Evolutionary conservation across 768 basidiomycete species (phyloP), one percentile per base, ranked within the genome.

Genomic region (Pisolithus tinctorius): DNA sequence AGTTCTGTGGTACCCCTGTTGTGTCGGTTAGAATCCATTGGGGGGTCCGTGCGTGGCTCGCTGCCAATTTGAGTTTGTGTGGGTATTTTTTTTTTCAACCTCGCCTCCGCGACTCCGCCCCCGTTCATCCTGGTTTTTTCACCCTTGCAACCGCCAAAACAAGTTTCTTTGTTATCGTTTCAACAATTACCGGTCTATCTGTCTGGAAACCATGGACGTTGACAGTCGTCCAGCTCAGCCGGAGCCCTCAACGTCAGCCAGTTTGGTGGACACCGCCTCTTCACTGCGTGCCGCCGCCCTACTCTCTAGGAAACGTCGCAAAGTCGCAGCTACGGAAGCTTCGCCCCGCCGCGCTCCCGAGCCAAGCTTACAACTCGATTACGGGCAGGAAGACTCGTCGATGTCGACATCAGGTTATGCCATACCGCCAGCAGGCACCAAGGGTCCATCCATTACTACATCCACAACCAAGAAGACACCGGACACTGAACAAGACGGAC

Each of bases 261-360:
- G 39, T 38, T 8, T 52, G 10, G 3, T 50, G 26, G 85, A 85
- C 66, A 71, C 80, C 48, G 77, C 83, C 23, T 79, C 79, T 40
- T 80, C 84, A 55, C 73, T 91, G 37, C 80, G 88, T 42, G 84
- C 83, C 47, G 84, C 82, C 38, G 88, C 88, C 44, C 76, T 91
- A 41, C 72, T 79, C 50, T 88, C 85, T 14, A 74, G 87, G 50
- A 88, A n/a, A 68, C 81, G 83, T 30, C 78, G 82, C 51, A 86
- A 79, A 68, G 73, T 77, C 44, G 70, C 20, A 20, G 20, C 63
- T 27, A 31, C 66, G 41, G 72, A 72, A 40, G 53, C 65, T 50
- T 40, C 58, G 47, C 60, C 67, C 20, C 77, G 75, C 20, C 74
- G 78, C 11, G 64, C 66, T 25, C 54, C 59, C 42, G 58, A 59